Evolutionary conservation across 805 yeast species (phyloP).

Genomic region (Maudiozyma turicensis): DNA sequence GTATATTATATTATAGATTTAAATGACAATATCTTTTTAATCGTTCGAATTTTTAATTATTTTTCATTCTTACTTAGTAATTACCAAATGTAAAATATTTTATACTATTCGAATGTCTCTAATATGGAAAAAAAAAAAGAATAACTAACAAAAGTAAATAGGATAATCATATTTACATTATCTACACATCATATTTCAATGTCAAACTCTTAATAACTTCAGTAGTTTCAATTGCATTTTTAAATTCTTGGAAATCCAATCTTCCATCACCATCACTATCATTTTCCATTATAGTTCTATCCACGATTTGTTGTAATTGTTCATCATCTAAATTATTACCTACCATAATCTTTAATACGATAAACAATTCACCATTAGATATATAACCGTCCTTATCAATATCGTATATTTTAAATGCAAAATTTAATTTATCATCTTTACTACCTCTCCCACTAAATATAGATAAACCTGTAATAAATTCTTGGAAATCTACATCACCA

Average conservation of each 20-base stretch:
- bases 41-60: background rate
- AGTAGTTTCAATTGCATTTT: conserved; percentile 47
- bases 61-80: background rate
- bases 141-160: background rate
- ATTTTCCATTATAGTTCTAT: conserved; percentile 89
- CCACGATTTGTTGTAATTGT: conserved; percentile 94
- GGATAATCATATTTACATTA: background rate
- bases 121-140: background rate
- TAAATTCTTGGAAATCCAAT: conserved; percentile 79
- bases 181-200: conserved; percentile 32
- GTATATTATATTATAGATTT: background rate
- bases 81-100: background rate
- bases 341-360: conserved; percentile 94
- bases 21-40: background rate
- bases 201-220: conserved; percentile 54
- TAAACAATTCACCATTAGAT: conserved; percentile 88
- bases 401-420: conserved; percentile 91
- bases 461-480: conserved; percentile 77
- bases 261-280: conserved; percentile 83
- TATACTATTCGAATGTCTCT: background rate
- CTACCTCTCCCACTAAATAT: conserved; percentile 81
- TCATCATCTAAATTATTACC: conserved; percentile 79
- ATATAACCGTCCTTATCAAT: conserved; percentile 92
- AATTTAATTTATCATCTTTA: conserved; percentile 69
- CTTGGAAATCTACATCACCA: conserved; percentile 92